phyloP scores from a whole-genome alignment of 164 flowering plant genomes.

The grape (Vitis vinifera) region ASM3070453v1 NC_081822.1:2436501-2437000 shows the following conservation, averaged over 20 bases:
- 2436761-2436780: conserved; percentile 79
- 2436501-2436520: too few species aligned
- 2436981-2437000: conserved; percentile 85
- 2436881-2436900: conserved; percentile 72
- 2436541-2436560: too few species aligned
- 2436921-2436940: conserved; percentile 83
- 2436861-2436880: conserved; percentile 91
- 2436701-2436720: conserved; percentile 57
- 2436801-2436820: conserved; percentile 58
- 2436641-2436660: conserved; percentile 66
- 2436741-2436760: conserved; percentile 81
- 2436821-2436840: conserved; percentile 76
- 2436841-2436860: conserved; percentile 80
- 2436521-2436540: too few species aligned
- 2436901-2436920: conserved; percentile 53
- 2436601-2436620: conserved; percentile 20
- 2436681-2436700: conserved; percentile 56
- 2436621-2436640: conserved; percentile 28
- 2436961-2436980: conserved; percentile 80
- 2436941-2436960: conserved; percentile 79
- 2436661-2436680: conserved; percentile 64
- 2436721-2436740: conserved; percentile 69
- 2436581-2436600: conserved; percentile 32
- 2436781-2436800: conserved; percentile 84
- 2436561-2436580: neutral